These are phyloP conservation scores for Phragmites australis DNA, from an alignment of 176 grass and related monocot species.

Conservation along the genomic window DNA sequence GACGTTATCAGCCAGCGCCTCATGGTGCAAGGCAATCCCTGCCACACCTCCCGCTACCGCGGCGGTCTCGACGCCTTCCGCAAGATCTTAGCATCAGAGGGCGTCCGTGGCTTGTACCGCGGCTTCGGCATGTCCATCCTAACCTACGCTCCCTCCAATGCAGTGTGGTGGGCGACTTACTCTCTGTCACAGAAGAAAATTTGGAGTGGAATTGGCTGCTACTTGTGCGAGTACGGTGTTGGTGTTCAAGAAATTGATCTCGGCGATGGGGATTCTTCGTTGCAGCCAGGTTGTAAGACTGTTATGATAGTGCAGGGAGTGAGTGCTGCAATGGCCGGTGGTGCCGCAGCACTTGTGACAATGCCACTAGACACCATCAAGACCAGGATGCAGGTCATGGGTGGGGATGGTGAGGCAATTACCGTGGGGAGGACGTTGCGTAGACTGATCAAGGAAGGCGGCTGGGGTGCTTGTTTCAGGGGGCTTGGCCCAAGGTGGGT, in stretches of 20 bases:
- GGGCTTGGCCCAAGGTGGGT: constrained; percentile 85
- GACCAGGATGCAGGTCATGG: constrained; percentile 92
- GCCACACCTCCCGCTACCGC: constrained; percentile 47
- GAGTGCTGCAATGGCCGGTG: constrained; percentile 66
- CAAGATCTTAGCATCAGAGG: constrained; percentile 60
- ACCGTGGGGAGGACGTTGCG: constrained; percentile 56
- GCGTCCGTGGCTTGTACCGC: constrained; percentile 65
- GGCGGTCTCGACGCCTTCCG: constrained; percentile 69
- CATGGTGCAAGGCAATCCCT: constrained; percentile 71
- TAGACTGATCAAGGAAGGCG: constrained; percentile 64
- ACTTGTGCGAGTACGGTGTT: constrained; percentile 57
- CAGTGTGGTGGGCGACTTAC: constrained; percentile 81
- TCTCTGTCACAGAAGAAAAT: constrained; percentile 66
- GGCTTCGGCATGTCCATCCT: constrained; percentile 87
- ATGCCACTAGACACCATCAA: constrained; percentile 91
- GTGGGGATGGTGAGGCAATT: constrained; percentile 40
- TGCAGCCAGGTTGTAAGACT: constrained; percentile 64
- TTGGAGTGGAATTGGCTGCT: constrained; percentile 66
- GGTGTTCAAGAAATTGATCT: constrained; percentile 51
- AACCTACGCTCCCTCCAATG: constrained; percentile 82
- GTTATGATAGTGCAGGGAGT: constrained; percentile 69
- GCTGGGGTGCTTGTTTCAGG: constrained; percentile 69
- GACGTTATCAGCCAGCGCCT: constrained; percentile 81
- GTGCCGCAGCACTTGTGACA: constrained; percentile 59
- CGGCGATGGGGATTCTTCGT: constrained; percentile 31